These are phyloP conservation scores for Capsicum rhomboideum DNA, from an alignment of 257 asterid genomes.

Conservation along the genomic window DNA sequence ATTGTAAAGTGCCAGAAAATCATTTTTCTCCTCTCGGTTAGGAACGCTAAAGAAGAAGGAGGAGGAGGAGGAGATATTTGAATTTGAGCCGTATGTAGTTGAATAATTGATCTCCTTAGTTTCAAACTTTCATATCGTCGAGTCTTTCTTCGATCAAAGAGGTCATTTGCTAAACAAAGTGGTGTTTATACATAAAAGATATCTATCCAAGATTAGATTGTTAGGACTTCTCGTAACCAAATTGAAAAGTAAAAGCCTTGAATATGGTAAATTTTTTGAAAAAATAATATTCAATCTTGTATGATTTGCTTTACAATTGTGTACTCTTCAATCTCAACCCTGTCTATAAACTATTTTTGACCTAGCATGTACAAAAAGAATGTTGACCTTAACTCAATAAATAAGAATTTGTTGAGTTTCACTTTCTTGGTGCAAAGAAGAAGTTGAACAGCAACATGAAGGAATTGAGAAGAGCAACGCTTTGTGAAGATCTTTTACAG, in stretches of 20 bases:
- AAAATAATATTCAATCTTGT: background rate
- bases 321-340: background rate
- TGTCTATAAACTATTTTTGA: background rate
- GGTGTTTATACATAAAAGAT: background rate
- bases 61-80: too few relatives aligned
- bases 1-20: too few relatives aligned
- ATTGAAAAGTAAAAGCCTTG: background rate
- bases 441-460: background rate
- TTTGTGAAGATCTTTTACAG: conserved; percentile 16
- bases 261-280: background rate
- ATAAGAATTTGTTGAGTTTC: background rate
- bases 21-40: too few relatives aligned
- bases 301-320: background rate
- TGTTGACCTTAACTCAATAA: background rate
- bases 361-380: background rate
- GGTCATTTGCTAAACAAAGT: background rate
- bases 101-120: too few relatives aligned
- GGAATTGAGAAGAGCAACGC: conserved; percentile 11
- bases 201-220: background rate
- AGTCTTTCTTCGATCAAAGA: too few relatives aligned
- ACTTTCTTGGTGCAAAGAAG: background rate
- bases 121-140: too few relatives aligned
- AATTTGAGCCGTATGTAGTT: too few relatives aligned
- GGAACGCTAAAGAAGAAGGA: too few relatives aligned
- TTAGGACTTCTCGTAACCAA: background rate